These are phyloP conservation scores for Fusarium sp. DNA, from an alignment of 2,329 filamentous ascomycete genomes.

Conservation along the genomic window DNA sequence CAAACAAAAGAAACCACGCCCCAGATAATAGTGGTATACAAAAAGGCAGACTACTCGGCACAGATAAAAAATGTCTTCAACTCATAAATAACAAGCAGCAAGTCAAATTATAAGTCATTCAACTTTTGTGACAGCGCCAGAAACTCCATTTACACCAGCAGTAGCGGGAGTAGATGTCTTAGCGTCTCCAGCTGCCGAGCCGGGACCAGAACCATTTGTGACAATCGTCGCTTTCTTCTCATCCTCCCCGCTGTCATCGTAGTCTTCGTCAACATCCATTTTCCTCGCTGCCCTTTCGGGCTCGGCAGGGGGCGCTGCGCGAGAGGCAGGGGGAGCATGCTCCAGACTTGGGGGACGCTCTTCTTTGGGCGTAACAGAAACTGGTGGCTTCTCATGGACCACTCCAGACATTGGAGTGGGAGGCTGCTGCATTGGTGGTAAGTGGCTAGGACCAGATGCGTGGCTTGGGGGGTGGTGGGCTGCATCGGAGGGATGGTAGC, in stretches of 20 bases:
- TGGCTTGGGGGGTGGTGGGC: slow-evolving; percentile 78
- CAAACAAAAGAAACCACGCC: slow-evolving; percentile 41
- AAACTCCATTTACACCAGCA: slow-evolving; percentile 60
- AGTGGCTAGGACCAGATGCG: slow-evolving; percentile 64
- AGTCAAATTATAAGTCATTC: slow-evolving; percentile 53
- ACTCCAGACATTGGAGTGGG: slow-evolving; percentile 67
- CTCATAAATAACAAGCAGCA: slow-evolving; percentile 37
- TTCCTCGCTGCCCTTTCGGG: slow-evolving; percentile 87
- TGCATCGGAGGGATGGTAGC: slow-evolving; percentile 91
- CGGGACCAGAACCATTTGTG: slow-evolving; percentile 60
- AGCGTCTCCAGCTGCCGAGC: slow-evolving; percentile 62
- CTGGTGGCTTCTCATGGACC: slow-evolving; percentile 61
- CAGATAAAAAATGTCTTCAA: slow-evolving; percentile 42
- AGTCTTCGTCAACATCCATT: slow-evolving; percentile 98
- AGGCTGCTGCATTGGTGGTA: slow-evolving; percentile 71
- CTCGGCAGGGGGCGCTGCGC: slow-evolving; percentile 70
- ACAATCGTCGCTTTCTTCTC: slow-evolving; percentile 71
- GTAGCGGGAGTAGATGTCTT: slow-evolving; percentile 64
- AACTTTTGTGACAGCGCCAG: slow-evolving; percentile 58
- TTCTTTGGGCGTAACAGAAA: slow-evolving; percentile 62
- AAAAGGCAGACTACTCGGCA: slow-evolving; percentile 36
- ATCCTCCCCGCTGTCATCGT: slow-evolving; percentile 94
- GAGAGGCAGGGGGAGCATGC: slow-evolving; percentile 53
- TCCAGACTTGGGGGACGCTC: slow-evolving; percentile 64
- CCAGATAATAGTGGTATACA: slow-evolving; percentile 41